Evolutionary conservation across 2,329 filamentous ascomycete genomes (phyloP).

Genomic region (Elsinoe necatrix): DNA sequence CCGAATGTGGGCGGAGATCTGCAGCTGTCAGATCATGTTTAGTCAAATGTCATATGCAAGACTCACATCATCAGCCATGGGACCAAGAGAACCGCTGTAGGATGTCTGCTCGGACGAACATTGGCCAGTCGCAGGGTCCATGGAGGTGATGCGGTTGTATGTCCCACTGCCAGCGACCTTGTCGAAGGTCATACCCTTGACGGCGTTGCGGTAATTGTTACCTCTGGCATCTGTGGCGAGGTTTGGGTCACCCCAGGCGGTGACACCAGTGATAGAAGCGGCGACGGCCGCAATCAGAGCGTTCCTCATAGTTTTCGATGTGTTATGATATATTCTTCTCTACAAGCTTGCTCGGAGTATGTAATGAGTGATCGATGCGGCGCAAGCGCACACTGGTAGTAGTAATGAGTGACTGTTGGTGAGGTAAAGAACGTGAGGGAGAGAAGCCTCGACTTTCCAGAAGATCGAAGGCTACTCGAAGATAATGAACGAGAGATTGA

Average conservation of each 20-base stretch:
- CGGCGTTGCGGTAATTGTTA: slow-evolving; percentile 59
- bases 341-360: neutral
- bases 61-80: slow-evolving; percentile 62
- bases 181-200: slow-evolving; percentile 58
- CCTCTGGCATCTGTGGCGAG: slow-evolving; percentile 33
- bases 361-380: slow-evolving; percentile 16
- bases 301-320: slow-evolving; percentile 17
- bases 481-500: neutral
- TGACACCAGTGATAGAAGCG: slow-evolving; percentile 17
- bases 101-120: slow-evolving; percentile 47
- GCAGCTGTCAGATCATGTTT: neutral
- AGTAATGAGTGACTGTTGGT: slow-evolving; percentile 19
- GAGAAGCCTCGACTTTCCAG: slow-evolving; percentile 4
- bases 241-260: slow-evolving; percentile 24
- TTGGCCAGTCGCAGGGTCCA: slow-evolving; percentile 47
- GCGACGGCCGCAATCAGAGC: slow-evolving; percentile 17
- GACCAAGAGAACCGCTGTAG: slow-evolving; percentile 56
- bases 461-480: slow-evolving; percentile 4
- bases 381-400: slow-evolving; percentile 16
- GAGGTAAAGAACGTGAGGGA: slow-evolving; percentile 17
- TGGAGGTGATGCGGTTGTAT: slow-evolving; percentile 57
- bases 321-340: slow-evolving; percentile 6
- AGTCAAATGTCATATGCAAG: neutral
- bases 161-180: slow-evolving; percentile 39
- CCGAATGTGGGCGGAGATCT: slow-evolving; percentile 66